Percentiles rank a stretch among this genome's conserved stretches.
phyloP scores from a whole-genome alignment of 805 yeast genomes.

The Candida ipomoeae region DNA sequence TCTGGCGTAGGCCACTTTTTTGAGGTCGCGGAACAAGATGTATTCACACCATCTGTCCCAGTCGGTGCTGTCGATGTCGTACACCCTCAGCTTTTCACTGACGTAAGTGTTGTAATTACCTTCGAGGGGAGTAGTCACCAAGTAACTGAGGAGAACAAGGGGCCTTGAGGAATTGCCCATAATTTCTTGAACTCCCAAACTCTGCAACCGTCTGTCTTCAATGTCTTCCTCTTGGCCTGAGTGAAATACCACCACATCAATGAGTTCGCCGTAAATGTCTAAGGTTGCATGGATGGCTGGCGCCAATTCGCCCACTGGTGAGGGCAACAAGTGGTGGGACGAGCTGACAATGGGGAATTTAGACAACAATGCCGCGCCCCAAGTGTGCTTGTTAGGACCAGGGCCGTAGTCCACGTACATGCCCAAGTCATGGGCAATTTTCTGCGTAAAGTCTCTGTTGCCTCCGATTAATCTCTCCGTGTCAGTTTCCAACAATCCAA shows the following conservation, averaged over 20 bases:
- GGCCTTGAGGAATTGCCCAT: conserved; percentile 85
- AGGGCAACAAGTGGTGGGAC: conserved; percentile 86
- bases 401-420: conserved; percentile 98
- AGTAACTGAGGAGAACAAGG: conserved; percentile 79
- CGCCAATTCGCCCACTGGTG: conserved; percentile 97
- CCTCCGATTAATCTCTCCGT: conserved; percentile 94
- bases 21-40: conserved; percentile 79
- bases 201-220: conserved; percentile 87
- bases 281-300: conserved; percentile 97
- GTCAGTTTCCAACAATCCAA: conserved; percentile 89
- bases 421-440: conserved; percentile 84
- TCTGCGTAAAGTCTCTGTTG: conserved; percentile 88
- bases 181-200: conserved; percentile 65
- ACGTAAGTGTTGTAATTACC: conserved; percentile 94
- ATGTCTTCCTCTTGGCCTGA: conserved; percentile 97
- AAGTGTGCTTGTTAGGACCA: conserved; percentile 95
- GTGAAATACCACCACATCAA: conserved; percentile 96
- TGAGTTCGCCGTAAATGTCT: conserved; percentile 79
- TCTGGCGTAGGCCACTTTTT: conserved; percentile 90
- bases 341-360: conserved; percentile 92
- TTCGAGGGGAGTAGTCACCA: conserved; percentile 80
- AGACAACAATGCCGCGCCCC: conserved; percentile 93
- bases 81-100: conserved; percentile 77
- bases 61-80: conserved; percentile 88
- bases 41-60: conserved; percentile 99